Base-by-base conservation (phyloP, 2,329 filamentous ascomycete species). In the Alternaria sp. region DNA sequence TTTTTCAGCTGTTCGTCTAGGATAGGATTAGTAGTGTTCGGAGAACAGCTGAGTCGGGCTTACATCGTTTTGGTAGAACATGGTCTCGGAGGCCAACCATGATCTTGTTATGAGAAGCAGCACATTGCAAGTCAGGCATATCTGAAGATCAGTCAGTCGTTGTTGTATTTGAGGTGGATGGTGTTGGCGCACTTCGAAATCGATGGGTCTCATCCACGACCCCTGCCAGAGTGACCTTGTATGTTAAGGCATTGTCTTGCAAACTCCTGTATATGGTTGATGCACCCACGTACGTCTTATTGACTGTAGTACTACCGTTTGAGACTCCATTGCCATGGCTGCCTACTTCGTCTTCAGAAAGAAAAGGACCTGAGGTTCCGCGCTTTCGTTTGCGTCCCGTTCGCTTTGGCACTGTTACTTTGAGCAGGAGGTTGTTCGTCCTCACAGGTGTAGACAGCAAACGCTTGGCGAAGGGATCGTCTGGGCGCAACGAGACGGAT, bases 311-410 rank as follows among this genome's bases (percentile, higher is more conserved):
- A 36, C 30, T 26, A 7, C 11, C n/a, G 16, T 44, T 47, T 7
- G 43, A n/a, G 28, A 11, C 20, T 16, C 51, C 38, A 38, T 60
- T 43, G 26, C 16, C 30, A 20, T 38, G 54, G 18, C 16, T 42
- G 22, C 54, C 56, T 36, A 55, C 41, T 2, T 70, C 64, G 73
- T 88, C 52, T 36, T 71, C 68, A 11, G 63, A n/a, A 24, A 76
- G 41, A 47, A 78, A 94, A 0, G 90, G 88, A 5, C 84, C 89
- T 56, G 89, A 76, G 5, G 88, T 88, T n/a, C 92, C 93, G 68
- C 89, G 85, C 80, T 94, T 97, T 59, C 94, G 87, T 79, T 91
- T 96, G 61, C 93, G 87, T 3, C 94, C 94, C 3, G 93, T 97
- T 57, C 92, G 85, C 77, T 89, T 95, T 0, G 95, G 94, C 1